Base-by-base conservation (phyloP, 2,329 filamentous ascomycete genomes). In the Fusarium euwallaceae region DNA sequence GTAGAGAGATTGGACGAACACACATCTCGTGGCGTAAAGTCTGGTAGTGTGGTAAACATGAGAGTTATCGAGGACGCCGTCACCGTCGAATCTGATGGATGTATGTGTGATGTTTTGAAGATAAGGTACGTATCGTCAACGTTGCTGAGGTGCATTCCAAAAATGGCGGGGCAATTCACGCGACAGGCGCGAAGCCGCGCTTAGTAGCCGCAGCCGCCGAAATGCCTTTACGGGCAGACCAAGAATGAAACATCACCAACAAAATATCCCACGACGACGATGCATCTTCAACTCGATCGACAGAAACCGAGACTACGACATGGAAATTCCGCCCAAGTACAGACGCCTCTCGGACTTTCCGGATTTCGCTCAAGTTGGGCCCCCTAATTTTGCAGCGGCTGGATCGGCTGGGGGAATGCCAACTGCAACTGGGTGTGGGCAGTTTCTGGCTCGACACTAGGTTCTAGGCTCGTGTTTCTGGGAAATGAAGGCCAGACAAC, bases 11-110 rank as follows among this genome's bases (percentile, higher is more conserved):
- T 53, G 61, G 48, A 17, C 64, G 36, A 60, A 81, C 88, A 81
- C 87, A 94, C 93, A 79, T 94, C 92, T 83, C 91, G 91, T 61
- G 92, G 93, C 20, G 90, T 89, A 69, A 94, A 88, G 71, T 91
- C 90, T 56, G 92, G 92, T 17, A 94, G 87, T 59, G 91, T 86
- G 55, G 88, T 88, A 76, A 93, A 88, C 88, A 92, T 92, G 66
- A 64, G 58, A 72, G 82, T 22, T 74, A 37, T 74, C 43, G 41
- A 65, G 63, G 45, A 67, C 72, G 66, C 58, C 69, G 58, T 73
- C 66, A 63, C 66, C 62, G 74, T 75, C 71, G 67, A 36, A 59
- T 51, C 67, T 58, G 59, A 55, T 72, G 65, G 67, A 64, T 71
- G 69, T 27, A 45, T 67, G 59, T 53, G 48, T 53, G 48, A 32